phyloP scores from a whole-genome alignment of 2,329 filamentous ascomycete genomes.

The Magnaporthiopsis rhizophila region DNA sequence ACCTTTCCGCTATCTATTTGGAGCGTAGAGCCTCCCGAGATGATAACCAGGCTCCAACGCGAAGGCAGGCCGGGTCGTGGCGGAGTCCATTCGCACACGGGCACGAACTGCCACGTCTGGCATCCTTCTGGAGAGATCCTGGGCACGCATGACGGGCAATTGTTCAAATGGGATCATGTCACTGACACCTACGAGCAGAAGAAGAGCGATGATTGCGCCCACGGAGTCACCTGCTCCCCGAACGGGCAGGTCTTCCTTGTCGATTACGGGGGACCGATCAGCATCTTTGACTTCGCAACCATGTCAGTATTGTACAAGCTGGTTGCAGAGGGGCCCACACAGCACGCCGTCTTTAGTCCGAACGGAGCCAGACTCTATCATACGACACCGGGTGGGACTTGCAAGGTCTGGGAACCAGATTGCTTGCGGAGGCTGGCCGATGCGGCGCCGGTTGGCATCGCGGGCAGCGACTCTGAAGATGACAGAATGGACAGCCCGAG shows the following conservation, averaged over 20 bases:
- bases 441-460: background rate
- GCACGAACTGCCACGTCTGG: background rate
- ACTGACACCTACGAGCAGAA: background rate
- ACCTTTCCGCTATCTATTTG: background rate
- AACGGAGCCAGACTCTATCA: conserved; percentile 17
- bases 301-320: conserved; percentile 5
- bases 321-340: background rate
- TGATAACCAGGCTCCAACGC: background rate
- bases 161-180: background rate
- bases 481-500: background rate
- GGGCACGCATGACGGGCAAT: background rate
- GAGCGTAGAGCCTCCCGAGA: background rate
- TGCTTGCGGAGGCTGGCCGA: conserved; percentile 13
- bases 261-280: background rate
- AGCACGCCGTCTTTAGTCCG: conserved; percentile 12
- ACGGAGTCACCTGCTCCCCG: background rate
- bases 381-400: conserved; percentile 9
- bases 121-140: background rate
- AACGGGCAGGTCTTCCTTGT: conserved; percentile 2
- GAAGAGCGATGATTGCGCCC: too few species aligned
- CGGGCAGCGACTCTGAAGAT: background rate
- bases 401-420: conserved; percentile 20
- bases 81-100: background rate
- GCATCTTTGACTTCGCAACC: background rate
- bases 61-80: background rate